Evolutionary conservation across 2,329 filamentous ascomycete genomes (phyloP).

Genomic region (Calonectria fujianensis): DNA sequence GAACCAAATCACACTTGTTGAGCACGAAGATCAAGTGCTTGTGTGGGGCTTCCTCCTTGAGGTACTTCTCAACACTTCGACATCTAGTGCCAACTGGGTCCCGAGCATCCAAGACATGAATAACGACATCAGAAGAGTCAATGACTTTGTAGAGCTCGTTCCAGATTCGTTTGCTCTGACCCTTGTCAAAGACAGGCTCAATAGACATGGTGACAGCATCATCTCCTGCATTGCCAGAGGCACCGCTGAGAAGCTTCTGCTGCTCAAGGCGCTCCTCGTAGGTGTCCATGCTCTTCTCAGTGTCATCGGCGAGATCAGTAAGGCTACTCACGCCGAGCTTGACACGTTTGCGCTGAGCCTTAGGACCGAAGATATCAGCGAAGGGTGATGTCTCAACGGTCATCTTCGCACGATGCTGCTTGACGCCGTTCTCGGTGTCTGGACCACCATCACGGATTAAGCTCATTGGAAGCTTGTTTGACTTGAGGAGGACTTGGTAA

Average conservation of each 20-base stretch:
- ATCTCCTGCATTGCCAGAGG: constrained; percentile 72
- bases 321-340: constrained; percentile 91
- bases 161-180: constrained; percentile 96
- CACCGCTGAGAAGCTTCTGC: constrained; percentile 84
- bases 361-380: constrained; percentile 92
- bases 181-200: constrained; percentile 94
- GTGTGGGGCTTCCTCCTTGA: constrained; percentile 93
- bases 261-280: constrained; percentile 90
- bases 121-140: constrained; percentile 94
- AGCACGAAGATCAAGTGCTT: constrained; percentile 83
- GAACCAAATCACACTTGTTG: constrained; percentile 84
- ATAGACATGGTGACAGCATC: constrained; percentile 76
- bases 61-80: constrained; percentile 86
- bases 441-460: constrained; percentile 86
- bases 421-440: constrained; percentile 84
- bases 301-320: constrained; percentile 86
- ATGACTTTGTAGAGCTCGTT: constrained; percentile 98
- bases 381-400: constrained; percentile 92
- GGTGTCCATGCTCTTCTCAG: constrained; percentile 85
- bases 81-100: constrained; percentile 94
- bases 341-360: constrained; percentile 92
- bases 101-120: constrained; percentile 94
- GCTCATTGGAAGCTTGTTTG: constrained; percentile 97
- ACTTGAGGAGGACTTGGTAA: constrained; percentile 95
- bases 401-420: constrained; percentile 96